A percentile compares a stretch with the other conserved stretches of the same genome.
These are phyloP conservation scores for Trametopsis cervina DNA, from an alignment of 768 basidiomycete genomes.

Conservation along the genomic window DNA sequence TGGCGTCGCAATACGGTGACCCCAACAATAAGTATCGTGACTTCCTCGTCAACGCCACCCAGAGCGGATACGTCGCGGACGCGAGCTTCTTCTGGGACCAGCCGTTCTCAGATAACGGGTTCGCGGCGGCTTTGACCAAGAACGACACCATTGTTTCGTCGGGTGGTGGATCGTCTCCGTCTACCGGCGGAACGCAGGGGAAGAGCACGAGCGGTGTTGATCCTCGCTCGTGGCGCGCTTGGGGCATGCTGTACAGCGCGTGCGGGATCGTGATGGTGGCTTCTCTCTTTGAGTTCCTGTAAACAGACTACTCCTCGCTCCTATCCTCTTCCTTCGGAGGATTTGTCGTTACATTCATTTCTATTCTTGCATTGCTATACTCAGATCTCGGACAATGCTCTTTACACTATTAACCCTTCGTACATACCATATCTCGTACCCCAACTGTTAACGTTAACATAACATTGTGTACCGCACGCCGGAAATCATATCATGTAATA, in stretches of 20 bases:
- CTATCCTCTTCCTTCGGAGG: no score
- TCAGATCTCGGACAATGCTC: no score
- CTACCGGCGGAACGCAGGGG: no score
- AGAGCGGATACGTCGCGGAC: constrained; percentile 34
- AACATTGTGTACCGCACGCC: no score
- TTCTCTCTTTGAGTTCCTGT: constrained; percentile 6
- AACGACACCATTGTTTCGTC: not conserved
- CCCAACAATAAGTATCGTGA: constrained; percentile 44
- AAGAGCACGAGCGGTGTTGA: not conserved
- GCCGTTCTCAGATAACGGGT: constrained; percentile 34
- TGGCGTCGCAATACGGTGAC: constrained; percentile 53
- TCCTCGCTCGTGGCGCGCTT: not conserved
- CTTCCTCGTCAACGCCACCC: constrained; percentile 32
- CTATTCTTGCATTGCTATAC: no score
- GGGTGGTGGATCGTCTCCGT: not conserved
- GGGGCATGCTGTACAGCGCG: constrained; percentile 6
- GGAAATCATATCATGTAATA: no score
- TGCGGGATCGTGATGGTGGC: constrained; percentile 7
- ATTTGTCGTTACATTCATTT: no score
- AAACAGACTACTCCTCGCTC: no score
- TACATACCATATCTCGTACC: no score
- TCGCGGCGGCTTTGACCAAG: constrained; percentile 6
- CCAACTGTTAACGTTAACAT: no score
- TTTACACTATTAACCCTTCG: no score
- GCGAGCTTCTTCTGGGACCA: constrained; percentile 51